phyloP scores from a whole-genome alignment of 345 rosid species.

The Pugionium cornutum region DNA sequence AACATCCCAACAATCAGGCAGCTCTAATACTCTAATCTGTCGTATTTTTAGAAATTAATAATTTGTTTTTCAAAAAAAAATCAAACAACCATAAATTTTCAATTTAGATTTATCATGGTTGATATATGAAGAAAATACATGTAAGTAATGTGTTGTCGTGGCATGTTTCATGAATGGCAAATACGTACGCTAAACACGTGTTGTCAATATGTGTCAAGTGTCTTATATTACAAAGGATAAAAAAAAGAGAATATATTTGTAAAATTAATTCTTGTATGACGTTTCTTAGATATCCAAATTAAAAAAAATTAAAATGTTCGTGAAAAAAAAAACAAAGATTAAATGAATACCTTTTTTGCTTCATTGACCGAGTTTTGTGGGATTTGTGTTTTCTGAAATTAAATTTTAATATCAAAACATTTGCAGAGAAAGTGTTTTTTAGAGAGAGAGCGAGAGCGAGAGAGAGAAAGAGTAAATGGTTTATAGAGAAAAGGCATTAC shows the following conservation, averaged over 20 bases:
- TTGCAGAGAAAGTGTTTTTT: not conserved
- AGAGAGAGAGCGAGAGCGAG: no score
- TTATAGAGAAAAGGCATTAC: not conserved
- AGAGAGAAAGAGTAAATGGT: not conserved
- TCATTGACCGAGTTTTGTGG: slow-evolving; percentile 28
- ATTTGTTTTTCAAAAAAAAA: not conserved
- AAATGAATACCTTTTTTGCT: slow-evolving; percentile 16
- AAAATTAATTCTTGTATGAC: not conserved
- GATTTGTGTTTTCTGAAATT: not conserved
- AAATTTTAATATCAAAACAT: not conserved
- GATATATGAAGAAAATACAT: slow-evolving; percentile 3
- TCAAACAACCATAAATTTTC: not conserved
- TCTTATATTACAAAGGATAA: not conserved
- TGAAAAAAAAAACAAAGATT: not conserved
- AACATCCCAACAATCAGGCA: no score
- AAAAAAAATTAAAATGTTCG: not conserved
- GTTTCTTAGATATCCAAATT: slow-evolving; percentile 4
- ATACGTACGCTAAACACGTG: slow-evolving; percentile 29
- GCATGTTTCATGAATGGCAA: slow-evolving; percentile 16
- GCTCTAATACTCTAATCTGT: no score
- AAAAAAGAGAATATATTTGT: no score
- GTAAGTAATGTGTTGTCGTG: slow-evolving; percentile 25
- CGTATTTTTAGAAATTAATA: no score
- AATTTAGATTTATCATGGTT: not conserved
- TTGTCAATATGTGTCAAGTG: slow-evolving; percentile 14